These are phyloP conservation scores for Penicillium griseofulvum DNA, from an alignment of 2,329 filamentous ascomycete species.

Conservation along the genomic window DNA sequence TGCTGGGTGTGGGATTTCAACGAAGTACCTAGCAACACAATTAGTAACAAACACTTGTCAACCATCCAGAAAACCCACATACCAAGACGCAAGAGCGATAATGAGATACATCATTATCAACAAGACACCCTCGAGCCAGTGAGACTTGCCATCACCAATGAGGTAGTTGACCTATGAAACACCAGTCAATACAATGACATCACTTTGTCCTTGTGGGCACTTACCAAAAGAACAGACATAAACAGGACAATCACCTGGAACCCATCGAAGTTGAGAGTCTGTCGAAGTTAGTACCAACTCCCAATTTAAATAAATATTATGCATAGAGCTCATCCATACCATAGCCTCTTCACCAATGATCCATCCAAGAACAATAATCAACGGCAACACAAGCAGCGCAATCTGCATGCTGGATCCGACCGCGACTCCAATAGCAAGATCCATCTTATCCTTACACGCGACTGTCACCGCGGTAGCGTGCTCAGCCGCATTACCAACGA, in stretches of 20 bases:
- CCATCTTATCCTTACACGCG: conserved; percentile 66
- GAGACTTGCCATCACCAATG: conserved; percentile 59
- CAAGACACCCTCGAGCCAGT: conserved; percentile 61
- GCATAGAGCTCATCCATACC: conserved; percentile 37
- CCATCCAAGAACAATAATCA: conserved; percentile 63
- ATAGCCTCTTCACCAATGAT: conserved; percentile 58
- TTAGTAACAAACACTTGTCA: not conserved
- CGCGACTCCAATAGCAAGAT: conserved; percentile 64
- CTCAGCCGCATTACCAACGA: conserved; percentile 65
- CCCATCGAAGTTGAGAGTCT: conserved; percentile 75
- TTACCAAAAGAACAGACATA: conserved; percentile 50
- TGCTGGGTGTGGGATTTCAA: not conserved
- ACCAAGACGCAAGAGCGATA: conserved; percentile 61
- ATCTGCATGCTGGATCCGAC: conserved; percentile 67
- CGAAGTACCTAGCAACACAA: conserved; percentile 3
- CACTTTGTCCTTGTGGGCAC: conserved; percentile 1
- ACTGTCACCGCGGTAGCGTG: conserved; percentile 63
- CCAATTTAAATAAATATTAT: not conserved
- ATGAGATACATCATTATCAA: conserved; percentile 61
- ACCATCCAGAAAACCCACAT: conserved; percentile 11
- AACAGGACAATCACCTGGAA: conserved; percentile 76
- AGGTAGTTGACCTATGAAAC: conserved; percentile 58
- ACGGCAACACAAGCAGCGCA: conserved; percentile 59
- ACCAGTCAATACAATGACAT: conserved; percentile 5
- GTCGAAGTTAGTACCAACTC: conserved; percentile 12